Percentiles rank a stretch among this genome's conserved stretches.
Conservation (phyloP, 1,139 yeast species). For the Candida sanyaensis region DNA sequence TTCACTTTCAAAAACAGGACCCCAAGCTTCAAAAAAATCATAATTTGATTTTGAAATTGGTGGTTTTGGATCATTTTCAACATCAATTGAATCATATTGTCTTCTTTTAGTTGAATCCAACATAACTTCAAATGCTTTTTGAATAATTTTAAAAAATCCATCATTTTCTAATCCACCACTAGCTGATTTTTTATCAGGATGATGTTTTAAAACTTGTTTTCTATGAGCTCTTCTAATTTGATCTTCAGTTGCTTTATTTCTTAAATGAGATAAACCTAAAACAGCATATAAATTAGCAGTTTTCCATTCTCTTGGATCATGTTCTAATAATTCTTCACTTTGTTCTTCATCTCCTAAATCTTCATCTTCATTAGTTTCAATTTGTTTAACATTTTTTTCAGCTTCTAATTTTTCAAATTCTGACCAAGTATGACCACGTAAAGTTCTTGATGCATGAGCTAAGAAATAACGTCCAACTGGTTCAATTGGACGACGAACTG, state of each 20-base stretch:
- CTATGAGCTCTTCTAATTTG: slow-evolving; percentile 97
- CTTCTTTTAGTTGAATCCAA: slow-evolving; percentile 84
- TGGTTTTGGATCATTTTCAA: slow-evolving; percentile 78
- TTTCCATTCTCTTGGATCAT: slow-evolving; percentile 99
- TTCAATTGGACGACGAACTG: slow-evolving; percentile 86
- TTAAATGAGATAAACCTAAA: slow-evolving; percentile 86
- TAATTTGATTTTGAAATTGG: slow-evolving; percentile 64
- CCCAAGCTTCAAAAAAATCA: slow-evolving; percentile 92
- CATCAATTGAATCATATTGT: slow-evolving; percentile 95
- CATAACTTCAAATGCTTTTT: slow-evolving; percentile 91
- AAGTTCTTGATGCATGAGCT: slow-evolving; percentile 95
- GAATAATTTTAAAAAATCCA: slow-evolving; percentile 97
- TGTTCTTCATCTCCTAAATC: slow-evolving; percentile 78
- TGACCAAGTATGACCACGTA: slow-evolving; percentile 98
- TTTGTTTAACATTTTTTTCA: slow-evolving; percentile 75
- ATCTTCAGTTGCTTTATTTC: slow-evolving; percentile 89
- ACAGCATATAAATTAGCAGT: slow-evolving; percentile 95
- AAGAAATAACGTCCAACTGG: slow-evolving; percentile 96
- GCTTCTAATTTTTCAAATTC: slow-evolving; percentile 95
- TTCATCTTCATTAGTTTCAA: slow-evolving; percentile 70
- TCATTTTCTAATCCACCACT: slow-evolving; percentile 86
- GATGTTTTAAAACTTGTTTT: slow-evolving; percentile 94
- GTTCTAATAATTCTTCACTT: slow-evolving; percentile 76
- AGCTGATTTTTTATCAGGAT: slow-evolving; percentile 96
- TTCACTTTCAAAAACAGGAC: slow-evolving; percentile 87